A percentile compares a stretch with the other conserved stretches of the same genome.
Evolutionary conservation across 169 alveolate genomes (phyloP).

Genomic region (Eimeria tenella): DNA sequence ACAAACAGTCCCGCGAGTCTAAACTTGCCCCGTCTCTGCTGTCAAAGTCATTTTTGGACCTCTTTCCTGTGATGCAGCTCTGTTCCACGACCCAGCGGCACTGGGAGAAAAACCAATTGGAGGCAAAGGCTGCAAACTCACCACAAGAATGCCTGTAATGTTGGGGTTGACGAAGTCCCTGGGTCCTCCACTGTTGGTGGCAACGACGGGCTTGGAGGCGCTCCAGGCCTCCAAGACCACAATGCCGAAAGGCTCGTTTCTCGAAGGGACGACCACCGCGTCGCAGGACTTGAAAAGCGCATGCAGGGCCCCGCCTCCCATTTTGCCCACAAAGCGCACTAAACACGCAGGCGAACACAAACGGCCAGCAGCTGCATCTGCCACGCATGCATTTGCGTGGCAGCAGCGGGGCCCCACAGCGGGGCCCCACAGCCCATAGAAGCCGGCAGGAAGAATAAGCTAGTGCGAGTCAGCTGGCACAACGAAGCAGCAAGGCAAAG

Average conservation of each 20-base stretch:
- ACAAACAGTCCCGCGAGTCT: too few relatives aligned
- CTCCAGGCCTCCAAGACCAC: conserved; percentile 89
- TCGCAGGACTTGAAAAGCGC: conserved; percentile 88
- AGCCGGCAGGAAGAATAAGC: too few relatives aligned
- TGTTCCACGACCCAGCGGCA: too few relatives aligned
- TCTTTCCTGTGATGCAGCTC: neutral
- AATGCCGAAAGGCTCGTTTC: conserved; percentile 89
- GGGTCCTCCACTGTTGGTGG: conserved; percentile 90
- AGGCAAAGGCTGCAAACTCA: neutral
- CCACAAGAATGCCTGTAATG: conserved; percentile 83
- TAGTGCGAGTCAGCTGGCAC: too few relatives aligned
- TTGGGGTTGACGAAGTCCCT: conserved; percentile 86
- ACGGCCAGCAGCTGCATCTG: neutral
- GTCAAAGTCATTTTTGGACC: neutral
- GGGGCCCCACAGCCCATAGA: too few relatives aligned
- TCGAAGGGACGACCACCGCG: conserved; percentile 88
- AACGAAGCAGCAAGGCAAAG: too few relatives aligned
- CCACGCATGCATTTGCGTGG: too few relatives aligned
- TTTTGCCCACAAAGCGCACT: conserved; percentile 65
- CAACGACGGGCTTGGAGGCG: conserved; percentile 88
- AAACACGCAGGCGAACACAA: neutral
- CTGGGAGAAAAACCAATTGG: neutral
- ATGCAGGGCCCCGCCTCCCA: conserved; percentile 77
- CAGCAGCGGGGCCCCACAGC: too few relatives aligned
- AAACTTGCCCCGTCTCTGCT: neutral